Evolutionary conservation across 1,284 basidiomycete genomes (phyloP).

Genomic region (Veloboletus limbatus): DNA sequence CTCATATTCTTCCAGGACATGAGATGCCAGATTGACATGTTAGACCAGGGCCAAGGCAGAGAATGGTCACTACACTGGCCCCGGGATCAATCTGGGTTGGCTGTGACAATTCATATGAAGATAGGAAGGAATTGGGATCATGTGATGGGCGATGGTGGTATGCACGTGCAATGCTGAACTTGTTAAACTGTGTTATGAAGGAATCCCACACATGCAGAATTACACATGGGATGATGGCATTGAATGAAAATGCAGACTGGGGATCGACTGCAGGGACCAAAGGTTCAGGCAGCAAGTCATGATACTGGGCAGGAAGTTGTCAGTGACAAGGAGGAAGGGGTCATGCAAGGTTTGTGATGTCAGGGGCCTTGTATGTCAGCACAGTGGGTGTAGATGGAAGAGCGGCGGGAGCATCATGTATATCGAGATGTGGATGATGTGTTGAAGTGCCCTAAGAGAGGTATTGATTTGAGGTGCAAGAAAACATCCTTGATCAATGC

Average conservation of each 20-base stretch:
- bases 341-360: background rate
- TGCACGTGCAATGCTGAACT: background rate
- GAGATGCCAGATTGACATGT: background rate
- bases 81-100: no score
- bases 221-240: background rate
- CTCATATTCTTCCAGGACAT: background rate
- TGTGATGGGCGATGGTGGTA: slow-evolving; percentile 5
- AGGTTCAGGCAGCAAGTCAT: slow-evolving; percentile 2
- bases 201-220: slow-evolving; percentile 4
- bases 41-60: background rate
- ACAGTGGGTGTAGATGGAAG: no score
- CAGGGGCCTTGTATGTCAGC: no score
- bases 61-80: no score
- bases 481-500: no score
- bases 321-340: background rate
- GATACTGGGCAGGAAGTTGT: background rate
- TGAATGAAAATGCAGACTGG: background rate
- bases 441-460: no score
- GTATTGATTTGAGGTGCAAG: no score
- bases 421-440: no score
- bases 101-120: background rate
- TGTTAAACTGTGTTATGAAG: slow-evolving; percentile 1
- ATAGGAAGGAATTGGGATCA: background rate
- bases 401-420: no score
- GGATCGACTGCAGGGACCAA: background rate